Evolutionary conservation across 2,329 filamentous ascomycete genomes (phyloP), one percentile per base, ranked within the genome.

Genomic region (Chrysoporthe deuterocubensis): DNA sequence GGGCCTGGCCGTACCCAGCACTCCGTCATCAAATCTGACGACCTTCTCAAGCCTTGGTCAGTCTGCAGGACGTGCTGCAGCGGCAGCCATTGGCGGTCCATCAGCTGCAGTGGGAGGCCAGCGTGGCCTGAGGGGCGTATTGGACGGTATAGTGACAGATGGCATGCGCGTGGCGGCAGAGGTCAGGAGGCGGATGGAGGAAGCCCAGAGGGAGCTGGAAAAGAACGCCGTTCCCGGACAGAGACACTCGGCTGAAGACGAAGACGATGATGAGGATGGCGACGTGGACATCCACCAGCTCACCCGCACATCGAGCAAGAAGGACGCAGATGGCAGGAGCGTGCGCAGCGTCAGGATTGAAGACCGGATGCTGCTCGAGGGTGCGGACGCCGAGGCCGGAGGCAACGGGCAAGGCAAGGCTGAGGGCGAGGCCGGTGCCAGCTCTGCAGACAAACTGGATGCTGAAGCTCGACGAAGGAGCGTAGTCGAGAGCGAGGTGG

Each of bases 71-170:
- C 80, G 83, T 66, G 76, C 82, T 60, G 77, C 80, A 58, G 76
- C 79, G 3, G 74, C 78, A 5, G 75, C 79, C 5, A 73, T 81
- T 76, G 80, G 61, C 74, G 81, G 71, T 71, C 83, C 67, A 74
- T 82, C 73, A 34, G 78, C 77, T 0, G 84, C 86, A 50, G 86
- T 84, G 90, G 74, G 84, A 87, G 44, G 88, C 84, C 58, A 84
- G 64, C 91, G 94, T 72, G 93, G 96, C 32, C 85, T 99, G 1
- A 87, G 96, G 54, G 96, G 96, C 26, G 96, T 99, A 68, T 83
- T 99, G 50, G 96, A 99, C 81, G 97, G 97, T 74, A 98, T 99
- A 74, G 96, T 98, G 71, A 97, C 92, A 1, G 96, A 99, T 76
- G 96, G 96, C 54, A 97, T 98, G 90, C 90, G 95, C 44, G 95